Percentiles rank a stretch among this genome's conserved stretches.
Evolutionary conservation across 228 moss, liverwort and hornwort species (phyloP).

Genomic region (Sphagnum fallax): DNA sequence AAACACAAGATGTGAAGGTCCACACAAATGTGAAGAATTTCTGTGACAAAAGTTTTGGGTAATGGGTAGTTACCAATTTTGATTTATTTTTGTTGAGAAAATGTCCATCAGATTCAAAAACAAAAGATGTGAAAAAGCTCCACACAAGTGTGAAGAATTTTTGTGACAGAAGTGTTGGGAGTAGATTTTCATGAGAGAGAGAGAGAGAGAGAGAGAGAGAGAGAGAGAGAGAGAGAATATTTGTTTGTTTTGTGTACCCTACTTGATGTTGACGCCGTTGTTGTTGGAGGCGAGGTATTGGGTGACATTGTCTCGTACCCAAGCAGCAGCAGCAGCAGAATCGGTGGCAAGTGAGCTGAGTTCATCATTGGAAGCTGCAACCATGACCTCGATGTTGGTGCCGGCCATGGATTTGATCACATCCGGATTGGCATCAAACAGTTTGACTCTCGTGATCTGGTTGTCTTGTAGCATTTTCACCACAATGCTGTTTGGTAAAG

Average conservation of each 20-base stretch:
- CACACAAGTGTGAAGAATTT: no score
- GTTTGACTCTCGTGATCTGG: slow-evolving; percentile 35
- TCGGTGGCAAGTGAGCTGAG: slow-evolving; percentile 37
- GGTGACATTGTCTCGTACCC: slow-evolving; percentile 84
- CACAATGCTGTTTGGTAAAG: slow-evolving; percentile 23
- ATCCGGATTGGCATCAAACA: slow-evolving; percentile 38
- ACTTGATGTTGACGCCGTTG: slow-evolving; percentile 85
- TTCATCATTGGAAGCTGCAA: slow-evolving; percentile 74
- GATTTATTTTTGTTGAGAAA: no score
- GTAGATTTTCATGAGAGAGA: not conserved
- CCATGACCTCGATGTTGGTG: slow-evolving; percentile 70
- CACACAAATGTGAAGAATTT: not conserved
- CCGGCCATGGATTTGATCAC: slow-evolving; percentile 51
- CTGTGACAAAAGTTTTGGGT: not conserved
- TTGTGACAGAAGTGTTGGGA: no score
- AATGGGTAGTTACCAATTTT: no score
- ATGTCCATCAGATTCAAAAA: no score
- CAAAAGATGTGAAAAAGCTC: no score
- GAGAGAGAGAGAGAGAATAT: not conserved
- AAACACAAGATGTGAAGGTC: no score
- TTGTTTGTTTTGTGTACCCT: slow-evolving; percentile 2
- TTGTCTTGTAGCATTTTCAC: slow-evolving; percentile 39
- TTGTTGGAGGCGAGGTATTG: slow-evolving; percentile 21
- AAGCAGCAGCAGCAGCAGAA: slow-evolving; percentile 38
- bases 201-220: not conserved